Evolutionary conservation across 169 alveolate genomes (phyloP), one percentile per base, ranked within the genome.

Genomic region (Toxoplasma gondii): DNA sequence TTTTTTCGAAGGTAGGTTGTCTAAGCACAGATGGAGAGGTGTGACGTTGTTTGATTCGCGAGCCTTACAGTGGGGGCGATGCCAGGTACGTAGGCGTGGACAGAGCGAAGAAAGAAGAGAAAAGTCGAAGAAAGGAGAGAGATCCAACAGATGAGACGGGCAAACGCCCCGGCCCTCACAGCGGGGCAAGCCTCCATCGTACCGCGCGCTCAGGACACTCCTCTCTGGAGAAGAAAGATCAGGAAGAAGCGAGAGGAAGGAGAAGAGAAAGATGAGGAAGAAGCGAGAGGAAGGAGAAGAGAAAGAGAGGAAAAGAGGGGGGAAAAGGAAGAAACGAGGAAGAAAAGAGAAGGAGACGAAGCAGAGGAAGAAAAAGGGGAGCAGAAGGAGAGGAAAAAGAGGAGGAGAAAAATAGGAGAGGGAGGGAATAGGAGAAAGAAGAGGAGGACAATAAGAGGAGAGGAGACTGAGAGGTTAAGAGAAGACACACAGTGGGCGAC

Each of bases 1-100:
- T 49, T 49, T 49, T 49, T 49, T 49, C 58, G 58, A n/a, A n/a
- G n/a, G n/a, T n/a, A n/a, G n/a, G n/a, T n/a, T n/a, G n/a, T n/a
- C n/a, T n/a, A n/a, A n/a, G n/a, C n/a, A n/a, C n/a, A n/a, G n/a
- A n/a, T n/a, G n/a, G n/a, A n/a, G n/a, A n/a, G n/a, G n/a, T n/a
- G n/a, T n/a, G n/a, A n/a, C n/a, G n/a, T n/a, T n/a, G n/a, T n/a
- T n/a, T n/a, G n/a, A n/a, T n/a, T n/a, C n/a, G n/a, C n/a, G n/a
- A n/a, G n/a, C n/a, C 90, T 12, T 44, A 82, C 90, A 2, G 90
- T 82, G 5, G 90, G 90, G 41, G 90, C 90, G 64, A 82, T 82
- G 36, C 90, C 90, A 7, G 90, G 90, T 2, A 82, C 90, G 90
- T 82, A 82, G 90, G 69, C 90, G 41, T 38, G 12, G 24, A 12